These are phyloP conservation scores for Rubia tinctorum DNA, from an alignment of 305 asterid species.

Conservation along the genomic window DNA sequence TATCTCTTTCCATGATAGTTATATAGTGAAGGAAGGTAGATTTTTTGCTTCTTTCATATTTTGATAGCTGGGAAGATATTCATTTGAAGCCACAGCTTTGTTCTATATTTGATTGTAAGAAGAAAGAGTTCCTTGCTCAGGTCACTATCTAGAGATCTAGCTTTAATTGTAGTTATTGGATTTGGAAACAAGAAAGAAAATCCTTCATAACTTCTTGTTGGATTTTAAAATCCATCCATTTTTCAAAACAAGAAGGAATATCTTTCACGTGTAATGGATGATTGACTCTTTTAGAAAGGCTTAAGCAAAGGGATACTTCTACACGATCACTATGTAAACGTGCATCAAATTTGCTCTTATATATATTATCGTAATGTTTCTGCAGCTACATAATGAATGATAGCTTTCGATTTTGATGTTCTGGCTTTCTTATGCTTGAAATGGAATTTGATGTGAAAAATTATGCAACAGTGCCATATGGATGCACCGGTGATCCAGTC, in stretches of 20 bases:
- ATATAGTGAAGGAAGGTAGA: not conserved
- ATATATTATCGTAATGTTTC: not conserved
- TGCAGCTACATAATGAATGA: not conserved
- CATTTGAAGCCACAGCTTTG: not conserved
- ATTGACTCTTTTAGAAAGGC: not conserved
- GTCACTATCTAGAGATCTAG: not conserved
- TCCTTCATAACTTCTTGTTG: not conserved
- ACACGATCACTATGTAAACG: not conserved
- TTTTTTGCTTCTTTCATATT: not conserved
- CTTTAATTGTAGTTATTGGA: not conserved
- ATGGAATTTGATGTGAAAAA: constrained; percentile 5
- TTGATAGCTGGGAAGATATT: not conserved
- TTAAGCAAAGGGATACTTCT: not conserved
- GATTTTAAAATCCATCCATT: not conserved
- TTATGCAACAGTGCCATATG: constrained; percentile 48
- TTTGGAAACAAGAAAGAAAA: not conserved
- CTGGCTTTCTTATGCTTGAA: not conserved
- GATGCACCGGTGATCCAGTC: constrained; percentile 46
- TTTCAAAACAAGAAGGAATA: not conserved
- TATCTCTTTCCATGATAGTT: not conserved
- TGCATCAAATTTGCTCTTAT: not conserved
- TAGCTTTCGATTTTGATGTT: not conserved
- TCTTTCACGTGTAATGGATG: not conserved
- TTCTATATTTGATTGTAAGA: not conserved
- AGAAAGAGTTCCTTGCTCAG: not conserved